Evolutionary conservation across 768 basidiomycete species (phyloP).

Genomic region (Leccinum olivaceopallidum): DNA sequence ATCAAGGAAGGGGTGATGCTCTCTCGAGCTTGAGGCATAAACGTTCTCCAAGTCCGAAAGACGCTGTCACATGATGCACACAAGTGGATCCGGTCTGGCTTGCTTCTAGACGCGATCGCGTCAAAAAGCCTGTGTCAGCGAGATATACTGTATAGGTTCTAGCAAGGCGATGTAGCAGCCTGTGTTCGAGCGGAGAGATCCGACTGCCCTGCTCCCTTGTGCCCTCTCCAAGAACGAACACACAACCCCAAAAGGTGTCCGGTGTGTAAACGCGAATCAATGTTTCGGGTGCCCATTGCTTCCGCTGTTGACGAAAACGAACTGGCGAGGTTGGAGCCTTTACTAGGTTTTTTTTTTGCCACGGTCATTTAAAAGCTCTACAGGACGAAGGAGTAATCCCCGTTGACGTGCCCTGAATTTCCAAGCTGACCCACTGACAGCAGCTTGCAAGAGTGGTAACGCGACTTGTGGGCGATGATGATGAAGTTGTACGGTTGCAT

Average conservation of each 20-base stretch:
- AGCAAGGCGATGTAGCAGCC: background rate
- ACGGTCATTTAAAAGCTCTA: slow-evolving; percentile 23
- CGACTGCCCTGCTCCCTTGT: background rate
- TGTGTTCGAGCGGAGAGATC: slow-evolving; percentile 1
- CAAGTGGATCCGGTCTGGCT: slow-evolving; percentile 1
- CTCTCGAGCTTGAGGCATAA: slow-evolving; percentile 25
- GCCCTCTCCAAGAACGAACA: background rate
- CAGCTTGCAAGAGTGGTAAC: slow-evolving; percentile 11
- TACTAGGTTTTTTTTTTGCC: slow-evolving; percentile 8
- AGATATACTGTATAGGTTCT: background rate
- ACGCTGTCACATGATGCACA: slow-evolving; percentile 17
- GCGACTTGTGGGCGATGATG: slow-evolving; percentile 15
- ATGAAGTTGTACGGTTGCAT: slow-evolving; percentile 5
- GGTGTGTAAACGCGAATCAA: slow-evolving; percentile 1
- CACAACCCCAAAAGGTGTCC: slow-evolving; percentile 1
- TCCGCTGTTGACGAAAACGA: background rate
- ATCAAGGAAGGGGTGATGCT: slow-evolving; percentile 13
- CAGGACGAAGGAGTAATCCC: slow-evolving; percentile 32
- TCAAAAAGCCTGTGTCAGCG: slow-evolving; percentile 4
- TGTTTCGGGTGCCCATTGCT: background rate
- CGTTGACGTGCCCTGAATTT: slow-evolving; percentile 31
- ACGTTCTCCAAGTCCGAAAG: slow-evolving; percentile 26
- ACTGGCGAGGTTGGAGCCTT: slow-evolving; percentile 5
- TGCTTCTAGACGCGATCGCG: slow-evolving; percentile 12
- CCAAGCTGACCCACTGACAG: slow-evolving; percentile 15